Evolutionary conservation across 805 yeast genomes (phyloP).

Genomic region (Starmerella floris): DNA sequence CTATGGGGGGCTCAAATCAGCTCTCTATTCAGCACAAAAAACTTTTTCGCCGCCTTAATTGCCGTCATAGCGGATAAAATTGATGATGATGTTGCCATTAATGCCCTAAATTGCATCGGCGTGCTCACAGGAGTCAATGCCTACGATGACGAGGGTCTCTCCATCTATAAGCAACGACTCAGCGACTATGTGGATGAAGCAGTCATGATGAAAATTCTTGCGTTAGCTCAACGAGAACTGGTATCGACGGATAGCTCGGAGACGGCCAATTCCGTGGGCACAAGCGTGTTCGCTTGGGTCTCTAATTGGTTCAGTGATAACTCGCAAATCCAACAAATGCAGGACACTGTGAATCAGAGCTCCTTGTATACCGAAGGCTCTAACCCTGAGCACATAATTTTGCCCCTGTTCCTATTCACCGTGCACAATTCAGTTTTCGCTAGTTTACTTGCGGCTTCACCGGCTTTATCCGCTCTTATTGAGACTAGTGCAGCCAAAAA

Average conservation of each 20-base stretch:
- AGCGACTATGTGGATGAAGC: slow-evolving; percentile 31
- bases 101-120: slow-evolving; percentile 29
- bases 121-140: slow-evolving; percentile 29
- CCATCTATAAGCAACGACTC: slow-evolving; percentile 28
- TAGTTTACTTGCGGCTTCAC: slow-evolving; percentile 22
- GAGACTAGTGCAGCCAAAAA: slow-evolving; percentile 21
- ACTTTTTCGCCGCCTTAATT: slow-evolving; percentile 30
- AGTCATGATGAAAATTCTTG: slow-evolving; percentile 25
- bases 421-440: slow-evolving; percentile 29
- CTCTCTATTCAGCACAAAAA: slow-evolving; percentile 26
- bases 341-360: neutral
- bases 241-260: neutral
- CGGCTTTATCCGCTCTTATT: slow-evolving; percentile 23
- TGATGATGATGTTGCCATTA: slow-evolving; percentile 21
- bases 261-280: neutral
- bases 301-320: neutral
- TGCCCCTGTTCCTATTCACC: slow-evolving; percentile 28
- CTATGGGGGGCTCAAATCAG: slow-evolving; percentile 27
- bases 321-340: slow-evolving; percentile 1
- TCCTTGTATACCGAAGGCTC: neutral
- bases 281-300: slow-evolving; percentile 1
- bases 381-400: slow-evolving; percentile 1
- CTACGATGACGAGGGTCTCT: slow-evolving; percentile 25
- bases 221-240: slow-evolving; percentile 22
- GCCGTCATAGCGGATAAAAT: slow-evolving; percentile 23